Conservation (phyloP, 768 basidiomycete genomes). For the Lactifluus hygrophoroides region DNA sequence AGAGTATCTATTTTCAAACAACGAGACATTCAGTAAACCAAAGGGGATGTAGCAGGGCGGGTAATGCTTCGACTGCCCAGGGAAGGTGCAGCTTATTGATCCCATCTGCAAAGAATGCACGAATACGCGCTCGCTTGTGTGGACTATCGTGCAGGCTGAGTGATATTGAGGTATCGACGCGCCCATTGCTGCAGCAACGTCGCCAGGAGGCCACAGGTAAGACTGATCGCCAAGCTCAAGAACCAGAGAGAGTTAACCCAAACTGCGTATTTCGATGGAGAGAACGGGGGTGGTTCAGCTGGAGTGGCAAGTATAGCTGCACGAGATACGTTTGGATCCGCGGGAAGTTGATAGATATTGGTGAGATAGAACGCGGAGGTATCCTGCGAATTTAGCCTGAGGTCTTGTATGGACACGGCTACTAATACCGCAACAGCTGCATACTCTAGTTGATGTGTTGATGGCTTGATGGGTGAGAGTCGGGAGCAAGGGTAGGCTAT, state of each 20-base stretch:
- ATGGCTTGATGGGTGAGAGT: too few species aligned
- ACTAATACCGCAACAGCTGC: not conserved
- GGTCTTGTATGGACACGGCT: not conserved
- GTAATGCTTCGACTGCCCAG: not conserved
- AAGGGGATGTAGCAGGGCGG: slow-evolving; percentile 4
- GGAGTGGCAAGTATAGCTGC: not conserved
- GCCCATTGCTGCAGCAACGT: slow-evolving; percentile 6
- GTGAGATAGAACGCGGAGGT: not conserved
- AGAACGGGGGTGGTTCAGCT: not conserved
- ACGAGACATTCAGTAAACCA: too few species aligned
- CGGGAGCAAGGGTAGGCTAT: too few species aligned
- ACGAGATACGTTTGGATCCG: not conserved
- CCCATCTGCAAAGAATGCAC: not conserved
- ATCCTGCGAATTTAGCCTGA: not conserved
- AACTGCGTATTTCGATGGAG: not conserved
- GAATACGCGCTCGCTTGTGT: not conserved
- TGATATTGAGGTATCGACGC: not conserved
- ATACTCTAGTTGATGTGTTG: too few species aligned
- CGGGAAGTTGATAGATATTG: not conserved
- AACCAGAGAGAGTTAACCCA: slow-evolving; percentile 5
- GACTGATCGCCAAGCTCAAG: slow-evolving; percentile 6
- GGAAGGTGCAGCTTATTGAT: not conserved
- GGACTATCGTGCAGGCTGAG: not conserved
- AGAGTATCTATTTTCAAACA: too few species aligned
- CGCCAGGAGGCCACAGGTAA: not conserved